phyloP scores from a whole-genome alignment of 441 rosid species.

The Aquilaria agallochum region DNA sequence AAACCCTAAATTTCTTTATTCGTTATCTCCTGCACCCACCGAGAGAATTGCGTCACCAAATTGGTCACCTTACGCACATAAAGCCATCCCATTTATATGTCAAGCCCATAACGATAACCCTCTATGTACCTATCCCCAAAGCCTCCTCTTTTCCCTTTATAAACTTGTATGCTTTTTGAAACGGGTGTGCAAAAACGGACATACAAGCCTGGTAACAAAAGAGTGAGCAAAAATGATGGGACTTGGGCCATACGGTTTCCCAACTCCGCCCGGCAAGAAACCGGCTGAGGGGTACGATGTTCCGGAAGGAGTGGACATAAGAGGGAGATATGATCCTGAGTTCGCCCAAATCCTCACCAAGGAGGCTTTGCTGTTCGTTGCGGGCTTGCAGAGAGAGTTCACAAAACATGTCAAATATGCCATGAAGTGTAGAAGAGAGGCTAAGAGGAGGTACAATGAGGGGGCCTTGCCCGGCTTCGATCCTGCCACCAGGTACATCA shows the following conservation, averaged over 20 bases:
- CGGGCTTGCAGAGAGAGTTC: conserved; percentile 75
- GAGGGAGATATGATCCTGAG: conserved; percentile 62
- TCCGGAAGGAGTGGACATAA: conserved; percentile 72
- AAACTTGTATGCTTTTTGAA: conserved; percentile 2
- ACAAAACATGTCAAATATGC: conserved; percentile 60
- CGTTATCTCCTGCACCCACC: not conserved
- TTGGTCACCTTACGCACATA: conserved; percentile 5
- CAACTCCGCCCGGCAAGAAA: conserved; percentile 15
- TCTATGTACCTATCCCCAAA: conserved; percentile 27
- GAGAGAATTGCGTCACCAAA: conserved; percentile 14
- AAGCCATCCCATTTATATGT: conserved; percentile 4
- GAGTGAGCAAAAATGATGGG: conserved; percentile 15
- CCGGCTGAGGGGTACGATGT: conserved; percentile 31
- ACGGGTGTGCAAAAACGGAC: not conserved
- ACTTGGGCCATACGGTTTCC: conserved; percentile 14
- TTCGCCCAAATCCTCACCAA: conserved; percentile 59
- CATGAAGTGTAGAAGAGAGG: conserved; percentile 72
- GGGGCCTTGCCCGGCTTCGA: conserved; percentile 74
- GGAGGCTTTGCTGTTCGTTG: conserved; percentile 80
- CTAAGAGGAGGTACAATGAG: conserved; percentile 47
- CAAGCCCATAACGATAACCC: conserved; percentile 23
- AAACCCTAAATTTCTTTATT: conserved; percentile 8
- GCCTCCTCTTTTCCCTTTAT: conserved; percentile 6
- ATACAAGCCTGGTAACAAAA: not conserved
- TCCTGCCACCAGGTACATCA: conserved; percentile 59